Percentiles rank a stretch among this genome's conserved stretches.
phyloP scores from a whole-genome alignment of 176 grass and related monocot species.

The Oryza nivara region DNA sequence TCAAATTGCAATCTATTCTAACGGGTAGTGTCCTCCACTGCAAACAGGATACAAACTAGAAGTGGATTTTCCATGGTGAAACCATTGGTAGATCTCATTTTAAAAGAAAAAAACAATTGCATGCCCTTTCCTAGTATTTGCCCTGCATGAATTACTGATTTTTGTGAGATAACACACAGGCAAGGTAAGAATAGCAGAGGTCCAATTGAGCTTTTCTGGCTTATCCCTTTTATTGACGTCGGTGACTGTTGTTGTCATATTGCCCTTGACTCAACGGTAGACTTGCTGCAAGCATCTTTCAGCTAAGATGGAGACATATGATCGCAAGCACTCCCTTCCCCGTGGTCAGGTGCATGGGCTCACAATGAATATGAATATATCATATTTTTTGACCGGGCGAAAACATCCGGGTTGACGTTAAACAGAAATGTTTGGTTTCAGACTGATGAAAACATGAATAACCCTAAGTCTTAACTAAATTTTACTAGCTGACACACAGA shows the following conservation, averaged over 20 bases:
- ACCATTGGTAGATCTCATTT: too few species aligned
- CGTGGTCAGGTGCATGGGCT: background rate
- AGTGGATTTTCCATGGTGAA: too few species aligned
- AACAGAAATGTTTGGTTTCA: background rate
- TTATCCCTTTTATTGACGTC: background rate
- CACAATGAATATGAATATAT: background rate
- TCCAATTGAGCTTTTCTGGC: too few species aligned
- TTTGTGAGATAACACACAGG: too few species aligned
- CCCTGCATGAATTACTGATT: too few species aligned
- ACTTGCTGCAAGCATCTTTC: background rate
- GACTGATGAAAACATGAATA: background rate
- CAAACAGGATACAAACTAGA: too few species aligned
- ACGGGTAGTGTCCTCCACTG: too few species aligned
- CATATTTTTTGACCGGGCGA: background rate
- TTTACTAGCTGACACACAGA: background rate
- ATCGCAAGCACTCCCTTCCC: background rate
- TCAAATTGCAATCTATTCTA: too few species aligned
- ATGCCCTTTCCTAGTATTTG: too few species aligned
- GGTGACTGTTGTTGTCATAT: background rate
- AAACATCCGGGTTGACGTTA: background rate
- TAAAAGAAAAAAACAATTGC: too few species aligned
- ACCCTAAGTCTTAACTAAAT: background rate
- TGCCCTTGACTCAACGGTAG: background rate
- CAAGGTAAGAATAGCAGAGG: too few species aligned
- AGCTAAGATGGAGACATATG: background rate